A percentile compares a stretch with the other conserved stretches of the same genome.
Conservation (phyloP, 169 alveolate genomes). For the Eimeria sp. region DNA sequence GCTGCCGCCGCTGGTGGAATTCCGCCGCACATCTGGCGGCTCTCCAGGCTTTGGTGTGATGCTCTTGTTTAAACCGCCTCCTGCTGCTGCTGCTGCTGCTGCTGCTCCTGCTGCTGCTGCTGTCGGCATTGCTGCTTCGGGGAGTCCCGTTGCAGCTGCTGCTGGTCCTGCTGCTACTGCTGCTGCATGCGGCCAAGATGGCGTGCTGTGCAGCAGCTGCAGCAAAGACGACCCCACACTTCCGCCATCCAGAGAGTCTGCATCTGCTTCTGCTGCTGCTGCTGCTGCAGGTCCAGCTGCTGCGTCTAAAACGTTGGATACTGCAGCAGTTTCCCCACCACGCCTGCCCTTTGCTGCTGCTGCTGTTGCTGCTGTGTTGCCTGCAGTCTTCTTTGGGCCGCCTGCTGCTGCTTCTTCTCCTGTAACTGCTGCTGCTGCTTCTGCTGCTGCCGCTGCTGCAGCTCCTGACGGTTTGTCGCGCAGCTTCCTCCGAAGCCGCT, state of each 20-base stretch:
- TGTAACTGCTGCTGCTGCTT: slow-evolving; percentile 20
- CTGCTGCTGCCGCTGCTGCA: slow-evolving; percentile 40
- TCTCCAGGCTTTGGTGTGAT: not conserved
- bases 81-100: too few species aligned
- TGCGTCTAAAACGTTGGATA: not conserved
- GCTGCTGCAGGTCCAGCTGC: not conserved
- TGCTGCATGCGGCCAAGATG: not conserved
- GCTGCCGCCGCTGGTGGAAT: not conserved
- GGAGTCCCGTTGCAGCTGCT: too few species aligned
- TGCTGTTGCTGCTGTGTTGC: not conserved
- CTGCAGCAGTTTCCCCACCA: not conserved
- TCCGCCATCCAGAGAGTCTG: not conserved
- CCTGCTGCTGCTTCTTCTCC: slow-evolving; percentile 10
- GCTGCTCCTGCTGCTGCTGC: too few species aligned
- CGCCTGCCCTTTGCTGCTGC: not conserved
- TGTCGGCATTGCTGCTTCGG: too few species aligned
- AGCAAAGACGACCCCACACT: slow-evolving; percentile 3
- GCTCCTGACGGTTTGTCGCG: slow-evolving; percentile 40
- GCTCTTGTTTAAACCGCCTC: not conserved
- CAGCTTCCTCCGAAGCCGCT: slow-evolving; percentile 49
- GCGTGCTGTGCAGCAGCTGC: slow-evolving; percentile 47
- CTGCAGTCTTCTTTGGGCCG: not conserved
- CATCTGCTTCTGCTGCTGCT: too few species aligned
- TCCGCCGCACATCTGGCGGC: slow-evolving; percentile 1
- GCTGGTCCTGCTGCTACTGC: too few species aligned